Base-by-base conservation (phyloP, 2,329 filamentous ascomycete genomes). In the Calonectria multiphialidica region DNA sequence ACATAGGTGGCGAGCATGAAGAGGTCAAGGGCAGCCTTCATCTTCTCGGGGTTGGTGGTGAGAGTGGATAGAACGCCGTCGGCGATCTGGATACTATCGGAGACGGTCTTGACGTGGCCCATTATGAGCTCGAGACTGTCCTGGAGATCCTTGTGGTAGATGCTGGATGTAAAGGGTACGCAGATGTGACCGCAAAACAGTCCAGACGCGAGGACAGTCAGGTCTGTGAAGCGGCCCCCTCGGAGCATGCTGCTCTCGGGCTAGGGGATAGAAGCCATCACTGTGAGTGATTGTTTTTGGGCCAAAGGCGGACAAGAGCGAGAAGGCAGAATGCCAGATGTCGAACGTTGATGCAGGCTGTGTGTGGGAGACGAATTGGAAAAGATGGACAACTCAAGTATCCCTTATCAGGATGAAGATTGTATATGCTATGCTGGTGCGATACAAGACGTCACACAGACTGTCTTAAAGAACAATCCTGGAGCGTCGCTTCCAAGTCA, bases 101-200 rank as follows among this genome's bases (percentile, higher is more conserved):
- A 90, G 73, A 97, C 89, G 7, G 28, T 96, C 88, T 95, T 94
- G 83, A 30, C 8, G 82, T 93, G 91, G 83, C 97, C 94, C 61
- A 98, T 90, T 85, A 98, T 91, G n/a, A 93, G 93, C 87, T 97
- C 93, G 73, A 94, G 92, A 71, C 91, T 93, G 85, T 98, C 95
- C 84, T 98, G 95, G n/a, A 97, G 85, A 83, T 98, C 95, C 85
- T 97, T 98, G 87, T 97, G 96, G 87, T 97, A 97, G 3, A 93
- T 95, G 50, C 90, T 93, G 2, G 94, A 94, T 33, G 21, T 18
- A 13, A 18, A 16, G 5, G 30, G 28, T 21, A 30, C 15, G 44
- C 35, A 30, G 37, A 30, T 40, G 44, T 67, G 18, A 65, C 21
- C 8, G 9, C 23, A 65, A 21, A 47, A 30, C 7, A 21, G n/a